Base-by-base conservation (phyloP, 345 rosid genomes). In the Gossypium bickii region DNA sequence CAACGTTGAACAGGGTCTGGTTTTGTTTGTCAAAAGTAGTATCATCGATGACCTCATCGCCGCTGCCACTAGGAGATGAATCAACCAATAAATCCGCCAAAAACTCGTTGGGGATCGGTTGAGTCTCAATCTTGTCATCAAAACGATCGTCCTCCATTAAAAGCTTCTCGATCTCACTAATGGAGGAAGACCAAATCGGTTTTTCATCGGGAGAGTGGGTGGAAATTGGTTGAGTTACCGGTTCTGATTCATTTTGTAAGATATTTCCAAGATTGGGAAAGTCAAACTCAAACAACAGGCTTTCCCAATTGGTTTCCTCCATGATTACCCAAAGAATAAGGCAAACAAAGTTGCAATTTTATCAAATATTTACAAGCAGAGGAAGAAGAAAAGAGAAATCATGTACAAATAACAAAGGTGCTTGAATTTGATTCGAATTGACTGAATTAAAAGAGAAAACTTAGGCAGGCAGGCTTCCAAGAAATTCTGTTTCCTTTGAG, bases 1-100 rank as follows among this genome's bases (percentile, higher is more conserved):
- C 78, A 25, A 15, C 29, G 12, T 6, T 34, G 51, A 67, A 10
- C 0, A 51, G 45, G 51, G 34, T 22, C 4, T 59, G 55, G 71
- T 27, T 43, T 67, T 76, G 57, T 9, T 76, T 44, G n/a, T 20
- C 16, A 22, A 67, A 17, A 24, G 67, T 43, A n/a, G 77, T 55
- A 47, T 18, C 74, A 57, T 75, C 80, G 41, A 67, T 13, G 67
- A 71, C 62, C 66, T 67, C 80, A 20, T 63, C 73, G 12, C 77
- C 4, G 3, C 78, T 3, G 11, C 55, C 62, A 52, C 60, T 71
- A 20, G 74, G 13, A 34, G 86, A 82, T 16, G 77, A 76, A 59
- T 82, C 87, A 16, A 75, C 83, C 9, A 83, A 74, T 18, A 85
- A 13, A 29, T 80, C 90, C 0, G 84, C 83, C 44, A 84, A 71